A percentile compares a stretch with the other conserved stretches of the same genome.
Evolutionary conservation across 805 yeast species (phyloP).

Genomic region (Candida ovalis): DNA sequence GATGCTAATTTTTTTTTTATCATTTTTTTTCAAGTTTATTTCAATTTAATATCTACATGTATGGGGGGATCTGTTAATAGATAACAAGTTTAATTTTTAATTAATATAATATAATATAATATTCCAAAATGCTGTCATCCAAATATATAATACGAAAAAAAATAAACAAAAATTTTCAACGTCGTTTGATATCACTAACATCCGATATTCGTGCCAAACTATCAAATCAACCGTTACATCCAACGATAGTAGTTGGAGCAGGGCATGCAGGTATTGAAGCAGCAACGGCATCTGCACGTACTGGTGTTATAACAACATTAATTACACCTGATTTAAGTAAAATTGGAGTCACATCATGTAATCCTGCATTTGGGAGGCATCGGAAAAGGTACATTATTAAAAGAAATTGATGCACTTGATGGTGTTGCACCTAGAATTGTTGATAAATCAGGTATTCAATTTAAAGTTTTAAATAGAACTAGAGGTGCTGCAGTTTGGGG

Average conservation of each 20-base stretch:
- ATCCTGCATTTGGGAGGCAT: conserved; percentile 98
- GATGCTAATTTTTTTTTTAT: background rate
- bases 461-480: conserved; percentile 77
- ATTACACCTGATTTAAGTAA: conserved; percentile 73
- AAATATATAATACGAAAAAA: background rate
- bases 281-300: conserved; percentile 85
- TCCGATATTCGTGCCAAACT: conserved; percentile 35
- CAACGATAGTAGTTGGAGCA: conserved; percentile 90
- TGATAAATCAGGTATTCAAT: conserved; percentile 91
- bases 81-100: background rate
- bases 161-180: background rate
- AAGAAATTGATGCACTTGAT: conserved; percentile 95
- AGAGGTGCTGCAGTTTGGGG: conserved; percentile 99
- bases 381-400: conserved; percentile 89
- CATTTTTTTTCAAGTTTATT: background rate
- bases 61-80: too few relatives aligned
- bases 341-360: conserved; percentile 94
- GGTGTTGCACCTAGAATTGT: conserved; percentile 87
- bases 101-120: background rate
- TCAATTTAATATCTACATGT: too few relatives aligned
- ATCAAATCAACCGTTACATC: conserved; percentile 34
- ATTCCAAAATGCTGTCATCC: background rate
- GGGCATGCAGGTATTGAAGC: conserved; percentile 99
- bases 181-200: conserved; percentile 25
- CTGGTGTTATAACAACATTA: conserved; percentile 67